Evolutionary conservation across 1,284 basidiomycete species (phyloP), one percentile per base, ranked within the genome.

Genomic region (Flammula alnicola): DNA sequence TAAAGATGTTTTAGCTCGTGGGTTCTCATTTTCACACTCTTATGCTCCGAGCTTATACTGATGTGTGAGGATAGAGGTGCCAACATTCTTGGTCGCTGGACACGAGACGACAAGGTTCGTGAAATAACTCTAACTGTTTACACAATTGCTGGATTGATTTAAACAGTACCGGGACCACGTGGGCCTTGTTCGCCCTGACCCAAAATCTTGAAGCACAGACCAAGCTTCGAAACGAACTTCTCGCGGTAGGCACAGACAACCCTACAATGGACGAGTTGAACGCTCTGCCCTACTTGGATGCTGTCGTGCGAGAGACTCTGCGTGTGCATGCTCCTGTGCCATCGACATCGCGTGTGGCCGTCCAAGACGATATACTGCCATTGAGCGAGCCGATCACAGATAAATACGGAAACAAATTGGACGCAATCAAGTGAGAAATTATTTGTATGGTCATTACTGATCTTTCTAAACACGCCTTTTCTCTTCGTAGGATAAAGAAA

Each of bases 51-150:
- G 4, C 29, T 19, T 6, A 7, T n/a, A 22, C 22, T 9, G 22
- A 10, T 25, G 30, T 4, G n/a, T 8, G 20, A 36, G 45, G 8
- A 14, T 55, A 82, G 81, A 83, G 70, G 70, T 84, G 10, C 77
- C 81, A 0, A 83, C 81, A 0, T 84, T 84, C 68, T 63, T 88
- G 4, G 71, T 81, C 2, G 83, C 84, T 1, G 91, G 91, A 0
- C 88, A 93, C 65, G 91, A 93, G 63, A 93, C 92, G 0, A 86
- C 84, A 0, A 81, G 84, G 79, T 78, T 54, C 14, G 60, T 14
- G 4, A 17, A 29, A 3, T 38, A 1, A 12, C 23, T 48, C 16
- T 41, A 39, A 10, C 12, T 12, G n/a, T 23, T 4, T 36, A 20
- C 41, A 6, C 16, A 47, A 20, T 25, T 40, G 3, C 33, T 23